phyloP scores from a whole-genome alignment of 768 basidiomycete genomes.

The Trametes punicea region DNA sequence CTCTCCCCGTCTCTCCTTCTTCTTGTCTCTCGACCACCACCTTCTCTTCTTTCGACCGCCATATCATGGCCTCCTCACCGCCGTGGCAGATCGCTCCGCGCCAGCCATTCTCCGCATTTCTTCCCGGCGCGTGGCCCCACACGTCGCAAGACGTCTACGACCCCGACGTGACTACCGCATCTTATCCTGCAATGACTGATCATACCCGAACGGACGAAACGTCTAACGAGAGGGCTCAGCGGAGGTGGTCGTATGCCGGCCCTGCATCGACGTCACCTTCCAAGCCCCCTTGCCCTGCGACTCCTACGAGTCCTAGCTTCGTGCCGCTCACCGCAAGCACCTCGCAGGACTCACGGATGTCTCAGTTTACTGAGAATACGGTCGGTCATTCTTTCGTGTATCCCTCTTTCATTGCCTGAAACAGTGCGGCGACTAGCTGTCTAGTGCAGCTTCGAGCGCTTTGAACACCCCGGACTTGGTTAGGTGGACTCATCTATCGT shows the following conservation, averaged over 20 bases:
- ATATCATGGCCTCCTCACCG: conserved; percentile 13
- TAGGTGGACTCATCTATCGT: neutral
- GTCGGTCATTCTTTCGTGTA: neutral
- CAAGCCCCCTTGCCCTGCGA: conserved; percentile 19
- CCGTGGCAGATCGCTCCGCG: conserved; percentile 22
- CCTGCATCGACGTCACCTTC: conserved; percentile 27
- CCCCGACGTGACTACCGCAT: conserved; percentile 8
- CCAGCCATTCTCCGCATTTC: conserved; percentile 31
- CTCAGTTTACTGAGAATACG: conserved; percentile 7
- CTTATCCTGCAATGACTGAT: conserved; percentile 20
- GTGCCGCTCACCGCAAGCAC: conserved; percentile 5
- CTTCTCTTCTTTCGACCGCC: neutral
- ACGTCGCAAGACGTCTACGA: conserved; percentile 24
- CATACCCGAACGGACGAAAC: neutral
- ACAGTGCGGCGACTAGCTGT: neutral
- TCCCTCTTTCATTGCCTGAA: neutral
- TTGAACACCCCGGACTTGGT: conserved; percentile 15
- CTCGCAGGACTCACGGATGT: conserved; percentile 9
- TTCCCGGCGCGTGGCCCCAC: conserved; percentile 49
- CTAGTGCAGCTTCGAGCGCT: conserved; percentile 10
- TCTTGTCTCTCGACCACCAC: conserved; percentile 6
- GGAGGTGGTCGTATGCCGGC: conserved; percentile 12
- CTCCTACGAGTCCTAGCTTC: neutral
- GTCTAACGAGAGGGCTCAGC: neutral
- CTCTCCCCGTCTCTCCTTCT: neutral